These are phyloP conservation scores for Alternaria tenuissima DNA, from an alignment of 2,329 filamentous ascomycete species.

Conservation along the genomic window DNA sequence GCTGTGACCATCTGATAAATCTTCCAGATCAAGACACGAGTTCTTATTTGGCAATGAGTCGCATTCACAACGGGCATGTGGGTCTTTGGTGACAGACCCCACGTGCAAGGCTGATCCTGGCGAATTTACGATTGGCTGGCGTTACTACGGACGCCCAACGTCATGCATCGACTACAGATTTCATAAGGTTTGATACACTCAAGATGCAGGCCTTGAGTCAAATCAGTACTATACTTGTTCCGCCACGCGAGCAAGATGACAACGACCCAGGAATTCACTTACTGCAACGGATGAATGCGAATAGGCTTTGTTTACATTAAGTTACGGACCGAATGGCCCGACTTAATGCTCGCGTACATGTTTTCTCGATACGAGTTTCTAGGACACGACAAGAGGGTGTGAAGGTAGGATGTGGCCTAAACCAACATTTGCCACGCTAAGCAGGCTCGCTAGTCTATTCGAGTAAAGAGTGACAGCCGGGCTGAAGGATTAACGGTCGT, in stretches of 20 bases:
- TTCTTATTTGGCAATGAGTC: background rate
- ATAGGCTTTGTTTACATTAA: background rate
- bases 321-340: background rate
- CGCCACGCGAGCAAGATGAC: background rate
- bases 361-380: background rate
- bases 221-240: background rate
- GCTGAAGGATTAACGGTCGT: background rate
- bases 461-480: constrained; percentile 4
- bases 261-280: too few species aligned
- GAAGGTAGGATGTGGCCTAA: background rate
- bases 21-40: background rate
- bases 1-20: background rate
- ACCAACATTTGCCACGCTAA: constrained; percentile 1
- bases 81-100: background rate
- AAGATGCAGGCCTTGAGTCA: constrained; percentile 1
- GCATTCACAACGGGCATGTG: background rate
- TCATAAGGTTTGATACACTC: background rate
- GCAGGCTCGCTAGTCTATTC: background rate
- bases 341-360: background rate
- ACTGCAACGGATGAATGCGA: background rate
- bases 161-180: constrained; percentile 1
- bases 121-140: constrained; percentile 9
- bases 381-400: background rate
- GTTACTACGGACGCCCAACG: constrained; percentile 4
- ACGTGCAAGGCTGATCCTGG: background rate